These are phyloP conservation scores for Coniella lustricola DNA, from an alignment of 2,329 filamentous ascomycete species.

Conservation along the genomic window DNA sequence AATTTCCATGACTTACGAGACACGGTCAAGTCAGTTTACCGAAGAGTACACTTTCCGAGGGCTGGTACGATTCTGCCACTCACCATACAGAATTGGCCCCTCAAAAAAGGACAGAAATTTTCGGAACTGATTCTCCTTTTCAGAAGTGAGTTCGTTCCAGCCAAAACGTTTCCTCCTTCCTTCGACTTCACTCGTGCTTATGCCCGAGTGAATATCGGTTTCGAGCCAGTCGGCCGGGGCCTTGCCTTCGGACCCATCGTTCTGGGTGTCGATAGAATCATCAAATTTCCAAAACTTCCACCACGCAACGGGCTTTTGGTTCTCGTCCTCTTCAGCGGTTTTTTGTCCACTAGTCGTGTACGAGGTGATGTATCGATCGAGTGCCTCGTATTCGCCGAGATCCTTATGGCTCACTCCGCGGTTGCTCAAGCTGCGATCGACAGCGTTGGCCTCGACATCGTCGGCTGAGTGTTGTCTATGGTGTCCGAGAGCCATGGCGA, in stretches of 20 bases:
- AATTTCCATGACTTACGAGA: slow-evolving; percentile 58
- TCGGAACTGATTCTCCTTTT: slow-evolving; percentile 64
- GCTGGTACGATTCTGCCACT: background rate
- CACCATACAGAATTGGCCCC: slow-evolving; percentile 51
- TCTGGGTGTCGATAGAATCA: slow-evolving; percentile 28
- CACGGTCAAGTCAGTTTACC: background rate
- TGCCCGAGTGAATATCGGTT: slow-evolving; percentile 57
- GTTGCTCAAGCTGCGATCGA: background rate
- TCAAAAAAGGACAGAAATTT: slow-evolving; percentile 67
- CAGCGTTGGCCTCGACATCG: slow-evolving; percentile 13
- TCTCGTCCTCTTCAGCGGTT: slow-evolving; percentile 19
- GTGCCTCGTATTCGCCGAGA: slow-evolving; percentile 26
- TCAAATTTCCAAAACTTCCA: slow-evolving; percentile 49
- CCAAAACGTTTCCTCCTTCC: slow-evolving; percentile 56
- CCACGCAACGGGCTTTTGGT: slow-evolving; percentile 33
- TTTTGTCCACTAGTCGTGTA: slow-evolving; percentile 22
- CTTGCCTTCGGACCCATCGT: slow-evolving; percentile 31
- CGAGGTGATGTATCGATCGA: slow-evolving; percentile 28
- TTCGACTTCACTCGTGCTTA: slow-evolving; percentile 49
- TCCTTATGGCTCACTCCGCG: slow-evolving; percentile 15
- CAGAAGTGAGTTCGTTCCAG: slow-evolving; percentile 61
- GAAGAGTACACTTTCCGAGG: background rate
- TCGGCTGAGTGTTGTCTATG: background rate
- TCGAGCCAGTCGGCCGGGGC: slow-evolving; percentile 58
- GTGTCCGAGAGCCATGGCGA: slow-evolving; percentile 9